Base-by-base conservation (phyloP, 345 rosid species). In the Camelina laxa region DNA sequence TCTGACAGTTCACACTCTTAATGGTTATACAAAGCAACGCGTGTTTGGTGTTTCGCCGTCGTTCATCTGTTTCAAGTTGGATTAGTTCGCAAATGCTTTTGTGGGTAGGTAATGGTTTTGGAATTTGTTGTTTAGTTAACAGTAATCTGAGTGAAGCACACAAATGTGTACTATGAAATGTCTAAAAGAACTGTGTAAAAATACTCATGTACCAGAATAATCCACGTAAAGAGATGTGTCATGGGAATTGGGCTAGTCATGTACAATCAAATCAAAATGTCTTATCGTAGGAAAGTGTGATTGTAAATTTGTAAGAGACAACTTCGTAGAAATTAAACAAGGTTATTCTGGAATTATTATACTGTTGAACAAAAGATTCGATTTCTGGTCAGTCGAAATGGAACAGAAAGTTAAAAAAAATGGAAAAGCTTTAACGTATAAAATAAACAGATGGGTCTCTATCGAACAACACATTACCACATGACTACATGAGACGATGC, bases 21-120 rank as follows among this genome's bases (percentile, higher is more conserved):
- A 24, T 64, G 24, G 48, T 48, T 16, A 35, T 14, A 49, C 66
- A 39, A 38, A 60, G 22, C 19, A 66, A 66, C 47, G 36, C 70
- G 60, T 64, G 55, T 41, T 27, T 4, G 30, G 5, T 27, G 30
- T 27, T 27, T 24, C 0, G 30, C 30, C 30, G 30, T 27, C 30
- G 30, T 27, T 27, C 5, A 27, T 27, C 30, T 27, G 30, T 27
- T 27, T 27, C 30, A 27, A 27, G 30, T 27, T 27, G 30, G 30
- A 27, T 27, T 27, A 27, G 30, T 27, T 27, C 5, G 30, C 30
- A 4, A 27, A 27, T 27, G 30, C 30, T 27, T 27, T 27, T 27
- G 30, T 58, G 39, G 22, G 22, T 16, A 55, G 38, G 20, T 30
- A 56, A 56, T 30, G 20, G 60, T 27, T 24, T 64, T 47, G 11